Conservation (phyloP, 345 rosid genomes). For the Passiflora organensis region DNA sequence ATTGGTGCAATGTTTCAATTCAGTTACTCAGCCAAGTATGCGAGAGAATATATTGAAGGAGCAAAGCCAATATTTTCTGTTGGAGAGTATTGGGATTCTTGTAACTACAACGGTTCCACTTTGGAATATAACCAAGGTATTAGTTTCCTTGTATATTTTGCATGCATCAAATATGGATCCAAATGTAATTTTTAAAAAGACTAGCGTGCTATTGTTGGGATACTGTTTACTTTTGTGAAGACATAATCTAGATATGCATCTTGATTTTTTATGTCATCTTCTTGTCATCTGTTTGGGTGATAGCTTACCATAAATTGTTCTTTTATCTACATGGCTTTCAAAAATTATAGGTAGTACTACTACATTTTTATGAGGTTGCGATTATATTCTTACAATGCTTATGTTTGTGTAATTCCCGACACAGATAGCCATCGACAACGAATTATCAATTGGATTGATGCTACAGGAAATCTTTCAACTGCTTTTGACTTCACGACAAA, state of each 20-base stretch:
- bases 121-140: conserved; percentile 88
- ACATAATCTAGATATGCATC: background rate
- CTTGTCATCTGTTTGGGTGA: background rate
- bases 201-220: background rate
- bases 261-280: background rate
- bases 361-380: background rate
- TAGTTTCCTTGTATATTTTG: background rate
- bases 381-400: background rate
- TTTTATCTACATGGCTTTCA: background rate
- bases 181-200: too few species aligned
- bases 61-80: conserved; percentile 79
- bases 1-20: conserved; percentile 12
- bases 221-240: background rate
- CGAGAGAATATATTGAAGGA: conserved; percentile 77
- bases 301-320: background rate
- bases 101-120: conserved; percentile 53
- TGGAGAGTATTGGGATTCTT: conserved; percentile 94
- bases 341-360: too few species aligned
- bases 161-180: background rate
- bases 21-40: conserved; percentile 75
- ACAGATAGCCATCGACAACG: conserved; percentile 82
- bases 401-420: conserved; percentile 4
- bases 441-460: conserved; percentile 79
- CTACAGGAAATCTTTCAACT: conserved; percentile 63
- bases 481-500: conserved; percentile 95